These are phyloP conservation scores for Pelargonium fulgidum DNA, from an alignment of 441 rosid genomes.

Conservation along the genomic window DNA sequence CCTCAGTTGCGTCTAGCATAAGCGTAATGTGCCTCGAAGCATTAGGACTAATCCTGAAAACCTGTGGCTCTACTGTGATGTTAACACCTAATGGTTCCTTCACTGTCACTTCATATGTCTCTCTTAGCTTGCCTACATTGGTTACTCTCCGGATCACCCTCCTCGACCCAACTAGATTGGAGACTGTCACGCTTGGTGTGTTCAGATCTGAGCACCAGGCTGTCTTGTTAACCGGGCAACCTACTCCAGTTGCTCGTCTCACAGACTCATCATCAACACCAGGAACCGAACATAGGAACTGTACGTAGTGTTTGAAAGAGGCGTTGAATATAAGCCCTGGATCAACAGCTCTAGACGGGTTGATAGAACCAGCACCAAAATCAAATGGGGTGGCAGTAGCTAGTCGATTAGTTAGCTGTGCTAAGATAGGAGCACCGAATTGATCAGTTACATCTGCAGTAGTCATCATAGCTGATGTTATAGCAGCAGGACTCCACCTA, in stretches of 20 bases:
- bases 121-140: constrained; percentile 21
- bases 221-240: constrained; percentile 17
- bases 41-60: constrained; percentile 25
- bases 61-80: constrained; percentile 25
- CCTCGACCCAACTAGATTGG: constrained; percentile 26
- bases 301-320: constrained; percentile 22
- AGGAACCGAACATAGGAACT: constrained; percentile 31
- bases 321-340: constrained; percentile 32
- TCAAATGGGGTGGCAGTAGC: constrained; percentile 25
- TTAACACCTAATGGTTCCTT: constrained; percentile 36
- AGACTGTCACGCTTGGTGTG: constrained; percentile 23
- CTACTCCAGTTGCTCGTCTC: constrained; percentile 22
- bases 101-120: constrained; percentile 26
- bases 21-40: constrained; percentile 32
- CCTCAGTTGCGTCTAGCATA: constrained; percentile 23
- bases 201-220: constrained; percentile 30
- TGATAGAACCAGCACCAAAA: constrained; percentile 28
- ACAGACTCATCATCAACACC: constrained; percentile 26
- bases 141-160: constrained; percentile 22
- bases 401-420: constrained; percentile 20
- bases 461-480: constrained; percentile 33
- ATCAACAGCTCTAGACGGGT: constrained; percentile 24
- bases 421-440: constrained; percentile 25
- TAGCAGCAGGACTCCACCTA: constrained; percentile 29
- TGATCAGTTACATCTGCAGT: constrained; percentile 25